A percentile compares a stretch with the other conserved stretches of the same genome.
phyloP scores from a whole-genome alignment of 305 asterid genomes.

The Euphrasia arctica region DNA sequence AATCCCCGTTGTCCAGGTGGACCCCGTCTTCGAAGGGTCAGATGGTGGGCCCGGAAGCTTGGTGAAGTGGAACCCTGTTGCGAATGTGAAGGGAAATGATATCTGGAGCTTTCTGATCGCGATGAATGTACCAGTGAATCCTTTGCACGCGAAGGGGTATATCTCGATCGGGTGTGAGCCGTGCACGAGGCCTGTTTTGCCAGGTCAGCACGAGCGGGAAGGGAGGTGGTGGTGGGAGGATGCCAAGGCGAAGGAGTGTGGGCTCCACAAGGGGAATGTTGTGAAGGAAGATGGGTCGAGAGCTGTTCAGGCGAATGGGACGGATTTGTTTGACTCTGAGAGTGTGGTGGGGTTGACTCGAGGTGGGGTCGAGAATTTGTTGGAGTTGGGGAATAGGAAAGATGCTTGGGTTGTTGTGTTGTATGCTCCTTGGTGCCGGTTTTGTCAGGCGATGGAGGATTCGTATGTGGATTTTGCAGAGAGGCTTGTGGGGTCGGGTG shows the following conservation, averaged over 20 bases:
- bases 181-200: constrained; percentile 86
- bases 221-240: constrained; percentile 99
- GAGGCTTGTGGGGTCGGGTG: constrained; percentile 57
- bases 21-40: constrained; percentile 87
- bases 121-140: constrained; percentile 87
- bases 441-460: constrained; percentile 93
- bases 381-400: constrained; percentile 61
- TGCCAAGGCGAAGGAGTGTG: constrained; percentile 97
- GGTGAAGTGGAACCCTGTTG: constrained; percentile 96
- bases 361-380: constrained; percentile 78
- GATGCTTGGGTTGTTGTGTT: constrained; percentile 91
- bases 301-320: constrained; percentile 41
- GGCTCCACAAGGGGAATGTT: constrained; percentile 86
- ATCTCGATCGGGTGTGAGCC: constrained; percentile 95
- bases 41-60: constrained; percentile 60
- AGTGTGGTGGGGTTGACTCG: constrained; percentile 57
- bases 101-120: constrained; percentile 81
- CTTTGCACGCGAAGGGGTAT: constrained; percentile 79
- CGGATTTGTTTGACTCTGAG: constrained; percentile 51
- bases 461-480: constrained; percentile 69
- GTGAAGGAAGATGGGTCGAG: constrained; percentile 33
- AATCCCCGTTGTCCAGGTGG: constrained; percentile 81
- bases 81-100: constrained; percentile 69
- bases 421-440: constrained; percentile 96
- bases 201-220: constrained; percentile 97